Conservation (phyloP, 495 filamentous ascomycete genomes). For the Neurospora sublineolata region DNA sequence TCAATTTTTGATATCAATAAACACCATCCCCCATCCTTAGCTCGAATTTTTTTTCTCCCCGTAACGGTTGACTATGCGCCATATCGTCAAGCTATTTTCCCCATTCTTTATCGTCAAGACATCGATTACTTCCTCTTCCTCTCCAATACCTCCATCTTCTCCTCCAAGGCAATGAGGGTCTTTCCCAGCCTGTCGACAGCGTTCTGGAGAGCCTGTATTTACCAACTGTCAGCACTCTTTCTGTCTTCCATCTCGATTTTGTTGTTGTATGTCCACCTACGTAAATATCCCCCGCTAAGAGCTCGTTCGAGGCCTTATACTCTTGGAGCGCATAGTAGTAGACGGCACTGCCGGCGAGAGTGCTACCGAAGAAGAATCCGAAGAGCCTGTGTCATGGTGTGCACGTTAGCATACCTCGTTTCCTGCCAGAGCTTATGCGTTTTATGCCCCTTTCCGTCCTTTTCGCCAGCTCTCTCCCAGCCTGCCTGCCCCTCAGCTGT, state of each 20-base stretch:
- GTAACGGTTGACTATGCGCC: neutral
- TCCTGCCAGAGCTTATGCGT: neutral
- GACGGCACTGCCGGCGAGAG: conserved; percentile 64
- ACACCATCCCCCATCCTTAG: neutral
- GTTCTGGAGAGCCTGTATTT: conserved; percentile 65
- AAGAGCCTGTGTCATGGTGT: conserved; percentile 50
- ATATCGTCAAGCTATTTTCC: neutral
- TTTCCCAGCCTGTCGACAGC: conserved; percentile 76
- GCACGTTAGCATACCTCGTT: neutral
- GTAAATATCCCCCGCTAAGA: conserved; percentile 91
- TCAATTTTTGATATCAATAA: neutral
- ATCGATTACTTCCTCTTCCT: conserved; percentile 32
- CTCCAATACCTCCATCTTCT: conserved; percentile 61
- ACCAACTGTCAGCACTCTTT: conserved; percentile 7
- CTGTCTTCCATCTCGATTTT: neutral
- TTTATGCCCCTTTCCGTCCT: neutral
- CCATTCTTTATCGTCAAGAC: neutral
- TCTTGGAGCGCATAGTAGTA: conserved; percentile 90
- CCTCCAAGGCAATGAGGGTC: conserved; percentile 72
- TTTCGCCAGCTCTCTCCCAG: neutral
- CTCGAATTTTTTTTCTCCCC: neutral
- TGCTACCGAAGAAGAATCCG: conserved; percentile 83
- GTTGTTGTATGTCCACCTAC: conserved; percentile 42
- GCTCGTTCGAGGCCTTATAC: conserved; percentile 86
- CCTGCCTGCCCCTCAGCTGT: neutral